Conservation (phyloP, 345 rosid species). For the Bruguiera gymnorhiza region DNA sequence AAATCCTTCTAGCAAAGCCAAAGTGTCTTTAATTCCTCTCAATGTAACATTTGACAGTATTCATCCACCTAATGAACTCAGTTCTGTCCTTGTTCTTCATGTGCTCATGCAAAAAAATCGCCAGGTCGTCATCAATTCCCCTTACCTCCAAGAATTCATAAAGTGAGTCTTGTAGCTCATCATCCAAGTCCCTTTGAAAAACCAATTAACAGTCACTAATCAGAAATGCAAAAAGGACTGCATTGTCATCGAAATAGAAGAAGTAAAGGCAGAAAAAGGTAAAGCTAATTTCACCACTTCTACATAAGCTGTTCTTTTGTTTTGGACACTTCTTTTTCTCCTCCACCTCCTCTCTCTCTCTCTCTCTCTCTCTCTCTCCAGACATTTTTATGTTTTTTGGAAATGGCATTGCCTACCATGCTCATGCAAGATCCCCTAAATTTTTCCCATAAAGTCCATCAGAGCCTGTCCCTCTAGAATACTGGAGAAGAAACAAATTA, state of each 20-base stretch:
- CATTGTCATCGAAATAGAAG: neutral
- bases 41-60: conserved; percentile 57
- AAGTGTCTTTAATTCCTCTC: conserved; percentile 40
- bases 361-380: too few species aligned
- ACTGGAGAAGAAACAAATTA: too few species aligned
- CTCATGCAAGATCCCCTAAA: too few species aligned
- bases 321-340: too few species aligned
- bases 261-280: neutral
- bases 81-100: conserved; percentile 67
- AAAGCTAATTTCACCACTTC: too few species aligned
- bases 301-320: too few species aligned
- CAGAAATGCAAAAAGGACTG: neutral
- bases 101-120: conserved; percentile 71
- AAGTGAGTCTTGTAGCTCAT: conserved; percentile 60
- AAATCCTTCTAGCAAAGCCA: neutral
- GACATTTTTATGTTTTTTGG: too few species aligned
- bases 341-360: too few species aligned
- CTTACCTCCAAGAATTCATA: conserved; percentile 67
- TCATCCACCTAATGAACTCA: conserved; percentile 73
- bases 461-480: too few species aligned
- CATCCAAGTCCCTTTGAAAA: conserved; percentile 76
- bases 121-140: conserved; percentile 60
- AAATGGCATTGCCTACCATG: too few species aligned
- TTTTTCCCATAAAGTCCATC: too few species aligned
- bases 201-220: conserved; percentile 6